Percentiles rank a stretch among this genome's conserved stretches.
Evolutionary conservation across 2,329 filamentous ascomycete species (phyloP).

Genomic region (Clathrospora elynae): DNA sequence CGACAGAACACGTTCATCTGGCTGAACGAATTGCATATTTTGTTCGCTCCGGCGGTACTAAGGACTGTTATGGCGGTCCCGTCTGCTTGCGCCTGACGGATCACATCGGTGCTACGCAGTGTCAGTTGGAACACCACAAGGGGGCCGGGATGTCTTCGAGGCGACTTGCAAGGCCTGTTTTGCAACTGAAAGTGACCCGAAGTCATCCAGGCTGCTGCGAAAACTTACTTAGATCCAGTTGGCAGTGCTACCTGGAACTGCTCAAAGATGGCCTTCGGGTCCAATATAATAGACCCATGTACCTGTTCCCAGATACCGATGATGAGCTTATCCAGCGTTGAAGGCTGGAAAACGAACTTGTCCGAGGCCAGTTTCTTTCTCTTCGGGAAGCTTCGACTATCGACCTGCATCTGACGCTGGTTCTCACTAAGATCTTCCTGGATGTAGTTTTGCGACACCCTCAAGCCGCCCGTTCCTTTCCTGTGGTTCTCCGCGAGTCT

Average conservation of each 20-base stretch:
- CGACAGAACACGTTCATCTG: constrained; percentile 53
- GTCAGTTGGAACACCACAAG: background rate
- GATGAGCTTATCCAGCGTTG: constrained; percentile 56
- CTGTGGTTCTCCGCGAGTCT: constrained; percentile 16
- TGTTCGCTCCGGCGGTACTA: constrained; percentile 13
- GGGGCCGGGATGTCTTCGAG: background rate
- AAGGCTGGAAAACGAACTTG: constrained; percentile 53
- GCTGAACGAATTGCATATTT: constrained; percentile 40
- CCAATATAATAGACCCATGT: constrained; percentile 50
- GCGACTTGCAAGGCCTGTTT: background rate
- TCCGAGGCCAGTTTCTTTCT: constrained; percentile 40
- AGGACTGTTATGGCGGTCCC: constrained; percentile 18
- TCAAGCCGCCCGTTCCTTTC: constrained; percentile 37
- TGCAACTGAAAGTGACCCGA: background rate
- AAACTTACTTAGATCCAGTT: background rate
- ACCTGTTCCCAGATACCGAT: constrained; percentile 58
- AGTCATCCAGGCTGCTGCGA: background rate
- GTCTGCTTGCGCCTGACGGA: constrained; percentile 17
- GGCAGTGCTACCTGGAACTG: constrained; percentile 35
- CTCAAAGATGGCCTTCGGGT: constrained; percentile 47
- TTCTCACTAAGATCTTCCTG: constrained; percentile 40
- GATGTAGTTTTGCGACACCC: constrained; percentile 34
- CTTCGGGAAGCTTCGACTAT: constrained; percentile 41
- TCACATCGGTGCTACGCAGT: constrained; percentile 11
- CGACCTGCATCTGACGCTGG: constrained; percentile 42